These are phyloP conservation scores for Citrus unshiu DNA, from an alignment of 345 rosid genomes.

Conservation along the genomic window DNA sequence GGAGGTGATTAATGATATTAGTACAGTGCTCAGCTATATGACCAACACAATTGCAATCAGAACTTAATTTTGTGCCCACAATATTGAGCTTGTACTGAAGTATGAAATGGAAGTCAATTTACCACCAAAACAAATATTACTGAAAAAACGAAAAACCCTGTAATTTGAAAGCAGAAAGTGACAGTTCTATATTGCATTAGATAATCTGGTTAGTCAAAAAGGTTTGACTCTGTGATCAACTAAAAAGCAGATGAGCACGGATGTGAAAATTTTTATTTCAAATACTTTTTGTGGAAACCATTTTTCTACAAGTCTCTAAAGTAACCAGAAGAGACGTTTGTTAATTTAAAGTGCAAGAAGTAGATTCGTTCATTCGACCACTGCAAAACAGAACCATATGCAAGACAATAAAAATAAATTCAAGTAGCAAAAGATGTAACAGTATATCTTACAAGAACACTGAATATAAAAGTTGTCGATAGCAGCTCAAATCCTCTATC, in stretches of 20 bases:
- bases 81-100: background rate
- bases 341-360: background rate
- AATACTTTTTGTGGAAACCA: background rate
- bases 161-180: background rate
- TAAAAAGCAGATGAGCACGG: background rate
- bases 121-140: background rate
- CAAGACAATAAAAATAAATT: background rate
- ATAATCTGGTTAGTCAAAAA: background rate
- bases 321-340: background rate
- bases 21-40: background rate
- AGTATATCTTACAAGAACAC: constrained; percentile 60
- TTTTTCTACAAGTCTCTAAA: background rate
- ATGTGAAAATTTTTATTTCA: background rate
- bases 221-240: background rate
- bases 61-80: background rate
- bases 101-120: background rate
- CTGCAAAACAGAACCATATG: background rate
- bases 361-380: background rate
- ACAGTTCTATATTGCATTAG: background rate
- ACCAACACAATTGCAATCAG: background rate
- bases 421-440: background rate
- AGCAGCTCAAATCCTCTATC: constrained; percentile 85
- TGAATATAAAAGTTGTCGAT: constrained; percentile 65
- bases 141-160: background rate
- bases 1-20: background rate